Conservation (phyloP, 139 green algal species). For the Gonium pectorale region DNA sequence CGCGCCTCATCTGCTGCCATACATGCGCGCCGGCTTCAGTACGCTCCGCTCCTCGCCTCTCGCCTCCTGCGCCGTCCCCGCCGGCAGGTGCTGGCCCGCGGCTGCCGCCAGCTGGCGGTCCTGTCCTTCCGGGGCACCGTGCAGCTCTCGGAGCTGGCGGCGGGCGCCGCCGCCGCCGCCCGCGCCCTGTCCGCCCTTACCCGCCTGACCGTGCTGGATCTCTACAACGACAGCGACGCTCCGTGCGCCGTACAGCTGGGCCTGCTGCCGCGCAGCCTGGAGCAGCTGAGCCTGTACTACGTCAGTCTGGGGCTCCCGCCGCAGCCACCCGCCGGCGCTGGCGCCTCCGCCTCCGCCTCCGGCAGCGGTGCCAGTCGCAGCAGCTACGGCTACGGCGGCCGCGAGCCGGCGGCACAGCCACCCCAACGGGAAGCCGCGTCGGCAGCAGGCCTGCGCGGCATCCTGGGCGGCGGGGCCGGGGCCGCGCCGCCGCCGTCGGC, state of each 20-base stretch:
- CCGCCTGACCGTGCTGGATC: neutral
- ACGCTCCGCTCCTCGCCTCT: neutral
- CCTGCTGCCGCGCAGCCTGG: neutral
- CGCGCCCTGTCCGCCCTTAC: neutral
- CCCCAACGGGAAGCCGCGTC: too few species aligned
- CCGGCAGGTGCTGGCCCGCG: neutral
- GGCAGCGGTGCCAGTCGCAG: neutral
- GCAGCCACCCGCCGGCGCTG: neutral
- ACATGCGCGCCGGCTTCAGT: too few species aligned
- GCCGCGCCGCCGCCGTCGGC: neutral
- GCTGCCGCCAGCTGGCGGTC: neutral
- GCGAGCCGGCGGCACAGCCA: too few species aligned
- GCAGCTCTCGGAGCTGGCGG: neutral
- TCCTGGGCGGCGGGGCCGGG: too few species aligned
- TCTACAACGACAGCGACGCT: constrained; percentile 20
- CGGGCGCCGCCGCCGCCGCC: too few species aligned
- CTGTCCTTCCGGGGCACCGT: neutral
- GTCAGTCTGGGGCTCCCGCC: neutral
- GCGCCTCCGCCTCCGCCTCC: too few species aligned
- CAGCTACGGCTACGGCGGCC: too few species aligned
- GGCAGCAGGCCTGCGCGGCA: too few species aligned
- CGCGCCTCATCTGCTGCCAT: too few species aligned
- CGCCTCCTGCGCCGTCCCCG: neutral
- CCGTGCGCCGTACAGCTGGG: neutral
- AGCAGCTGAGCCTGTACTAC: neutral